A percentile compares a stretch with the other conserved stretches of the same genome.
Evolutionary conservation across 352 stramenopile species (phyloP).

Genomic region (Globisporangium uncinulatum): DNA sequence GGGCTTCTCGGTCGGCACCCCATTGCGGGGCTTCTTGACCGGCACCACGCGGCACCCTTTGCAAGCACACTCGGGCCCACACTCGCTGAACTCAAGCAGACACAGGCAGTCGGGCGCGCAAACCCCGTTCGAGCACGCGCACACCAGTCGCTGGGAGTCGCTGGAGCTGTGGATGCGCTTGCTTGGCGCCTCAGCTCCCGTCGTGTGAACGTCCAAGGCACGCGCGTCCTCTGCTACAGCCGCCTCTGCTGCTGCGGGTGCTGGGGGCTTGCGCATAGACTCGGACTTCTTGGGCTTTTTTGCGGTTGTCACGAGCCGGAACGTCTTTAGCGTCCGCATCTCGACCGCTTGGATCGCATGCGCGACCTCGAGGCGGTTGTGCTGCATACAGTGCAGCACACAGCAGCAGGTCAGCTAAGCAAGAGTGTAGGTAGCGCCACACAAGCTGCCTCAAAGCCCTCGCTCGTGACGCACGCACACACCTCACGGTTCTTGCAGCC

Average conservation of each 20-base stretch:
- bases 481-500: slow-evolving; percentile 69
- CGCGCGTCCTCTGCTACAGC: no score
- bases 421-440: no score
- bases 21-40: slow-evolving; percentile 37
- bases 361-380: slow-evolving; percentile 51
- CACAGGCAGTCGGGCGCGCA: slow-evolving; percentile 44
- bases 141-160: slow-evolving; percentile 15
- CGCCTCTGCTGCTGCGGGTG: neutral
- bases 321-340: slow-evolving; percentile 44
- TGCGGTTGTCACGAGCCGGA: slow-evolving; percentile 19
- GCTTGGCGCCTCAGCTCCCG: no score
- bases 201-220: no score
- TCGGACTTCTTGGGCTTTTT: slow-evolving; percentile 16
- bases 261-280: slow-evolving; percentile 8
- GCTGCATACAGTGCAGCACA: slow-evolving; percentile 12
- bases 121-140: slow-evolving; percentile 29
- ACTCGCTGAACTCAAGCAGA: slow-evolving; percentile 32
- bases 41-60: slow-evolving; percentile 33
- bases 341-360: slow-evolving; percentile 49
- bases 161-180: neutral
- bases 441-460: no score
- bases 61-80: slow-evolving; percentile 27
- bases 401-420: neutral
- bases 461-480: no score
- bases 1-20: slow-evolving; percentile 23